Conservation (phyloP, 1,284 basidiomycete species). For the Vanrija pseudolonga region DNA sequence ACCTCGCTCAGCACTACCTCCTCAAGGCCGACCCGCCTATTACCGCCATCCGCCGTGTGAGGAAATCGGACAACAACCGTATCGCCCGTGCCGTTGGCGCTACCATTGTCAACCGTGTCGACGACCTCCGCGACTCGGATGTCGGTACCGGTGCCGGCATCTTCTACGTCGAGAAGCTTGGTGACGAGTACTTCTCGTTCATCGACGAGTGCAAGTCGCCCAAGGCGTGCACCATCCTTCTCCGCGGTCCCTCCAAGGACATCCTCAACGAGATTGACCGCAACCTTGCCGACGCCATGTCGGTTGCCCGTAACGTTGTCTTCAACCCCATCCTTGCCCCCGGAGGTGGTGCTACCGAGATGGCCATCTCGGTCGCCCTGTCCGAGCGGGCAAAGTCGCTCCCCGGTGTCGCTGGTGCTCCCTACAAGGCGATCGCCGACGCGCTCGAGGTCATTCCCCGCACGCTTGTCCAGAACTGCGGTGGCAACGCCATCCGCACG, state of each 20-base stretch:
- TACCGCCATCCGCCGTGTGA: slow-evolving; percentile 86
- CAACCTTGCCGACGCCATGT: slow-evolving; percentile 96
- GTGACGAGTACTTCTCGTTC: slow-evolving; percentile 99
- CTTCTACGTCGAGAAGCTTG: slow-evolving; percentile 95
- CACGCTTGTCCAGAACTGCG: slow-evolving; percentile 91
- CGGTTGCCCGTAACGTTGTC: slow-evolving; percentile 92
- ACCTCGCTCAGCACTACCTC: slow-evolving; percentile 90
- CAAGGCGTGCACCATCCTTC: slow-evolving; percentile 96
- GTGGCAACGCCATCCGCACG: slow-evolving; percentile 89
- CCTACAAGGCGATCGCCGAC: slow-evolving; percentile 87
- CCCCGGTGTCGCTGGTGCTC: slow-evolving; percentile 82
- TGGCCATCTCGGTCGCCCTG: slow-evolving; percentile 90
- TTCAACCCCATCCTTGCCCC: slow-evolving; percentile 91
- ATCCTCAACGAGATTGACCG: slow-evolving; percentile 97
- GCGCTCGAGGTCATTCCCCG: slow-evolving; percentile 97
- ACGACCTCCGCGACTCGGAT: slow-evolving; percentile 88
- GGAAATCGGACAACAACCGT: slow-evolving; percentile 98
- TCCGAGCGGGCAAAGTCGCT: slow-evolving; percentile 76
- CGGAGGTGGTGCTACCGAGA: slow-evolving; percentile 95
- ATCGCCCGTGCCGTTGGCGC: slow-evolving; percentile 94
- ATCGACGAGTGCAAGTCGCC: slow-evolving; percentile 86
- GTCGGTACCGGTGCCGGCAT: slow-evolving; percentile 90
- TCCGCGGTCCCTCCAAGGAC: slow-evolving; percentile 97
- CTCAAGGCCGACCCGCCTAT: slow-evolving; percentile 71
- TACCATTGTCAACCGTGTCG: slow-evolving; percentile 94